Evolutionary conservation across 805 yeast species (phyloP).

Genomic region (Lachancea quebecensis): DNA sequence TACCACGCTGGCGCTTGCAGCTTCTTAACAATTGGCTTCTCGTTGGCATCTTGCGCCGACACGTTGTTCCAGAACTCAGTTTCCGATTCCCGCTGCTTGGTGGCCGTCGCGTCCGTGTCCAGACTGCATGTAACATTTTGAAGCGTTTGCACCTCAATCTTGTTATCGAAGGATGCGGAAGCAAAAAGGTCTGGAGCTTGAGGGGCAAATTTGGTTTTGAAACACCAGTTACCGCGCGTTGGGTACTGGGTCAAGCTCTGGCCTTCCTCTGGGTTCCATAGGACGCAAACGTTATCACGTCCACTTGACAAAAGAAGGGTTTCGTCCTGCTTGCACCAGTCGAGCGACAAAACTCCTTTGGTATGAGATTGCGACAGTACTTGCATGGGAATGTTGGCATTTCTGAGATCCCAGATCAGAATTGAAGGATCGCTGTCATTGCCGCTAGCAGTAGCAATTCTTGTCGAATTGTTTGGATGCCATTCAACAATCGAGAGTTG

Average conservation of each 20-base stretch:
- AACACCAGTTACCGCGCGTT: slow-evolving; percentile 88
- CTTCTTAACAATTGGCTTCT: slow-evolving; percentile 59
- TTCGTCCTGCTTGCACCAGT: slow-evolving; percentile 88
- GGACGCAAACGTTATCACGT: slow-evolving; percentile 75
- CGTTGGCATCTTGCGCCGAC: slow-evolving; percentile 59
- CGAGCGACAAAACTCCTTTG: slow-evolving; percentile 82
- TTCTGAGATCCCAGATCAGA: slow-evolving; percentile 89
- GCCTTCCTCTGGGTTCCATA: slow-evolving; percentile 87
- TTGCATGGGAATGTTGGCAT: slow-evolving; percentile 82
- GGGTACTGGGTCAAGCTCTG: slow-evolving; percentile 79
- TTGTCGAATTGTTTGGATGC: slow-evolving; percentile 90
- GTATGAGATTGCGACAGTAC: slow-evolving; percentile 64
- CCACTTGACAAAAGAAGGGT: slow-evolving; percentile 81
- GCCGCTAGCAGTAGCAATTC: slow-evolving; percentile 80
- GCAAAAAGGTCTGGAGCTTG: slow-evolving; percentile 84
- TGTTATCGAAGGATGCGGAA: slow-evolving; percentile 81
- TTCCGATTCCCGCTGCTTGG: slow-evolving; percentile 38
- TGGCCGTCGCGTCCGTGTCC: slow-evolving; percentile 26
- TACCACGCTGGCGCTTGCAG: slow-evolving; percentile 88
- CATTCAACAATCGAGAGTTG: slow-evolving; percentile 79
- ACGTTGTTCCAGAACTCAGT: slow-evolving; percentile 83
- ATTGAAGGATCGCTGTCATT: slow-evolving; percentile 74
- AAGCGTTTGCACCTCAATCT: slow-evolving; percentile 69
- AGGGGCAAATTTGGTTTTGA: slow-evolving; percentile 84
- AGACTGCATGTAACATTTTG: slow-evolving; percentile 49